These are phyloP conservation scores for Alloteropsis semialata DNA, from an alignment of 176 grass and related monocot genomes.

Conservation along the genomic window DNA sequence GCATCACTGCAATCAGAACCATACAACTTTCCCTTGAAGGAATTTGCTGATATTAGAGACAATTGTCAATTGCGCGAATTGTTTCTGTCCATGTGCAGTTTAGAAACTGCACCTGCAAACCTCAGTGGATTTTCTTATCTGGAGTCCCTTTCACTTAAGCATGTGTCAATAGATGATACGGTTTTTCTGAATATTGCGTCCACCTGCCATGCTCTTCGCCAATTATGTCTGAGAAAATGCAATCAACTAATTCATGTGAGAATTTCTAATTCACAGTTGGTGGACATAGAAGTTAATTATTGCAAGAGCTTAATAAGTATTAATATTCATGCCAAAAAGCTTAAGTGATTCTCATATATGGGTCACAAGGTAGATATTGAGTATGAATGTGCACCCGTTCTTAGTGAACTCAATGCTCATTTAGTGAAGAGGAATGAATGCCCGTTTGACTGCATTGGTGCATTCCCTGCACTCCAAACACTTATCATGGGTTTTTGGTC, in stretches of 20 bases:
- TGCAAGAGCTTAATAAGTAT: background rate
- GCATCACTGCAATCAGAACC: background rate
- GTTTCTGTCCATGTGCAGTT: background rate
- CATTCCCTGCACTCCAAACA: background rate
- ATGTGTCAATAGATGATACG: background rate
- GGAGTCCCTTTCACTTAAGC: background rate
- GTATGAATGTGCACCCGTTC: background rate
- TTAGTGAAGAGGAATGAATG: background rate
- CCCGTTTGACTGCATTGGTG: conserved; percentile 10
- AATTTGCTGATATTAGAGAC: background rate
- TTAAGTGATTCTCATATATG: background rate
- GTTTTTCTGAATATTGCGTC: background rate
- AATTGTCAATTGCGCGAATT: background rate
- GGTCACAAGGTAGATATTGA: background rate
- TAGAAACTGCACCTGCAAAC: background rate
- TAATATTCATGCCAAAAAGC: background rate
- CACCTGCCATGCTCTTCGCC: background rate
- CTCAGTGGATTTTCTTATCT: conserved; percentile 20
- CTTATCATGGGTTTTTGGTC: background rate
- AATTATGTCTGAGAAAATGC: background rate
- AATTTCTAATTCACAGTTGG: background rate
- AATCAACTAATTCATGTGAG: background rate
- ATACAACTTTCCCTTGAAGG: background rate
- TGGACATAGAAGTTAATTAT: background rate
- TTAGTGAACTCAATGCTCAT: background rate